phyloP scores from a whole-genome alignment of 495 filamentous ascomycete species.

The Astrothelium subdiscretum region DNA sequence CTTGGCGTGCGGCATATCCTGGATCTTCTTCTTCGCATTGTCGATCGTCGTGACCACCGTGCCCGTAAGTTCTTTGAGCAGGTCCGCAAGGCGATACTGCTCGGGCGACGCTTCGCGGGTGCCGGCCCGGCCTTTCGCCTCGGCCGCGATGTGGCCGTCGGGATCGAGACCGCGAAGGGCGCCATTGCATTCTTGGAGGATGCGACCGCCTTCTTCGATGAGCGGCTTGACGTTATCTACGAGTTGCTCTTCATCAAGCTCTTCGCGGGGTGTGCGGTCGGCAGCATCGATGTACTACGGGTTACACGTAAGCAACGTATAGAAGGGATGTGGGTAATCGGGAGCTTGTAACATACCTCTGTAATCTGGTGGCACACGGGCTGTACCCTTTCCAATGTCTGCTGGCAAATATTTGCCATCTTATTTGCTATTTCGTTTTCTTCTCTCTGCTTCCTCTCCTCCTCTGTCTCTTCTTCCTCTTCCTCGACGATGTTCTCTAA shows the following conservation, averaged over 20 bases:
- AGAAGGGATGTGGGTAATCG: conserved; percentile 6
- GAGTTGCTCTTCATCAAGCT: conserved; percentile 81
- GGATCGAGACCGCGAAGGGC: conserved; percentile 84
- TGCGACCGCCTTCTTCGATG: conserved; percentile 70
- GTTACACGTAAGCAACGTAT: conserved; percentile 11
- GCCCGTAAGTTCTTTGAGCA: conserved; percentile 62
- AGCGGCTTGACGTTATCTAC: conserved; percentile 77
- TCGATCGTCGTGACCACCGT: conserved; percentile 68
- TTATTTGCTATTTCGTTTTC: conserved; percentile 67
- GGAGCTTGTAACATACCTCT: conserved; percentile 56
- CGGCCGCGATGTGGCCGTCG: conserved; percentile 72
- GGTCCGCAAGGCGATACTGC: conserved; percentile 74
- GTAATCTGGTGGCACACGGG: conserved; percentile 83
- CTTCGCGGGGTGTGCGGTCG: conserved; percentile 73
- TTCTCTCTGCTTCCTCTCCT: conserved; percentile 46
- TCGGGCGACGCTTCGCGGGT: conserved; percentile 76
- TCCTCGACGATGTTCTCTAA: conserved; percentile 58
- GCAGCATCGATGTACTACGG: conserved; percentile 63
- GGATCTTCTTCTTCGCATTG: conserved; percentile 70
- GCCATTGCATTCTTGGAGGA: conserved; percentile 81
- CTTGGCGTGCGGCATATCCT: conserved; percentile 87
- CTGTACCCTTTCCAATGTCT: conserved; percentile 71
- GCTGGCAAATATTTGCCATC: conserved; percentile 61
- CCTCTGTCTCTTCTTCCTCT: conserved; percentile 44
- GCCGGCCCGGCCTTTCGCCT: conserved; percentile 71